Base-by-base conservation (phyloP, 768 basidiomycete species). In the Pisolithus tinctorius region DNA sequence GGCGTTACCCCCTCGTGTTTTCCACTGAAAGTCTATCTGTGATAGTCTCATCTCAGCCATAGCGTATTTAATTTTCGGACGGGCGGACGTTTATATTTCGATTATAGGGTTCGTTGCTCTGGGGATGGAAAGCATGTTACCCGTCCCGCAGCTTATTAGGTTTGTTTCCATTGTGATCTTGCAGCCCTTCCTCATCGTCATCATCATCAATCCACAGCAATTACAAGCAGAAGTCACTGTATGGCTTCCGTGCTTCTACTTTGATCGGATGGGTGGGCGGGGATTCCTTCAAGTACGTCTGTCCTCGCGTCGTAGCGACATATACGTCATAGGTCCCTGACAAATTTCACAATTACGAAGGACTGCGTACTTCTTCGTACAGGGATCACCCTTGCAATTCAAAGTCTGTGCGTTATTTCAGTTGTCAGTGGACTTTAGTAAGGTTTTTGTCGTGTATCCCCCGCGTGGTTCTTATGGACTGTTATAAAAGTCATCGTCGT, bases 71-170 rank as follows among this genome's bases (percentile, higher is more conserved):
- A 86, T 92, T 54, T 80, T 92, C 48, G 79, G 82, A 17, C 78
- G 79, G 31, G 82, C 77, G 4, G 64, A 79, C 16, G 36, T 77
- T 27, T 93, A 81, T 62, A 69, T 90, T 6, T 68, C 73, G 14
- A 65, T 80, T 6, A 71, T 92, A 20, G 90, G 90, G 0, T 93
- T 88, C 60, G 58, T 87, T 38, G 86, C 90, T 0, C 63, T 93
- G 25, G 90, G 91, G 11, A 71, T 93, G 25, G 90, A 92, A 66
- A 92, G 88, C 57, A 88, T 86, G 3, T 68, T 93, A n/a, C 90
- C 90, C 6, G 78, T 93, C 49, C 90, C 90, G 4, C 90, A 93
- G 60, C 71, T 93, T 38, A 75, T 89, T 51, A 90, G 84, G 90
- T 83, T 52, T 17, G 68, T 61, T 17, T 20, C 17, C 37, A 54